Evolutionary conservation across 2,329 filamentous ascomycete species (phyloP).

Genomic region (Aspergillus floridensis): DNA sequence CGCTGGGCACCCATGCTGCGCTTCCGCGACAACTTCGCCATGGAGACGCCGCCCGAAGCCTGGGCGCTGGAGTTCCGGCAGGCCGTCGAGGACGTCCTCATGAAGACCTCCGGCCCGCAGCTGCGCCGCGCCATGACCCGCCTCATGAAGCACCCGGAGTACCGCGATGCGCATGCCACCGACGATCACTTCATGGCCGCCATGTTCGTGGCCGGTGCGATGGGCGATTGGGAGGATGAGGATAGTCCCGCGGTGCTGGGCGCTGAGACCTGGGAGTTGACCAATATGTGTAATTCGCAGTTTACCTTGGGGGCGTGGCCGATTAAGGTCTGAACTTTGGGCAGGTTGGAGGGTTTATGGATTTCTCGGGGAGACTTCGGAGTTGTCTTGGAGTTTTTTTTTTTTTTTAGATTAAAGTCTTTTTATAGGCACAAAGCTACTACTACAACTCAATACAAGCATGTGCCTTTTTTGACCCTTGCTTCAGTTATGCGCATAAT

Average conservation of each 20-base stretch:
- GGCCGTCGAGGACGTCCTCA: conserved; percentile 60
- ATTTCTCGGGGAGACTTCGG: too few relatives aligned
- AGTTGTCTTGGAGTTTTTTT: too few relatives aligned
- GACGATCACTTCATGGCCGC: conserved; percentile 69
- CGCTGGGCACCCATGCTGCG: conserved; percentile 62
- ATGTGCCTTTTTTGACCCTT: not conserved
- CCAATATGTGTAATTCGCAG: conserved; percentile 63
- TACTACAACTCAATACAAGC: too few relatives aligned
- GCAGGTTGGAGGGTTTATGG: too few relatives aligned
- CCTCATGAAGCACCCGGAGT: conserved; percentile 67
- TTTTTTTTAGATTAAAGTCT: too few relatives aligned
- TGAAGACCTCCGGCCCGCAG: conserved; percentile 53
- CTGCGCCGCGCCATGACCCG: conserved; percentile 57
- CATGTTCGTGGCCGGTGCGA: conserved; percentile 61
- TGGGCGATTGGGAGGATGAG: conserved; percentile 50
- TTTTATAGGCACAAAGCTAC: too few relatives aligned
- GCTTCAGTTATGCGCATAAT: not conserved
- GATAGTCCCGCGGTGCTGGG: conserved; percentile 33
- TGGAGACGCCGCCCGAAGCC: conserved; percentile 56
- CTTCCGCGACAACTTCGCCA: conserved; percentile 63
- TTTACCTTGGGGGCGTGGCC: conserved; percentile 52
- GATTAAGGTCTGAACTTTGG: not conserved
- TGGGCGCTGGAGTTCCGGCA: conserved; percentile 66
- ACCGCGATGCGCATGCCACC: conserved; percentile 65
- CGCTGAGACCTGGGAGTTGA: conserved; percentile 65